phyloP scores from a whole-genome alignment of 108 stramenopile genomes.

The Discostella stelligeroides region DNA sequence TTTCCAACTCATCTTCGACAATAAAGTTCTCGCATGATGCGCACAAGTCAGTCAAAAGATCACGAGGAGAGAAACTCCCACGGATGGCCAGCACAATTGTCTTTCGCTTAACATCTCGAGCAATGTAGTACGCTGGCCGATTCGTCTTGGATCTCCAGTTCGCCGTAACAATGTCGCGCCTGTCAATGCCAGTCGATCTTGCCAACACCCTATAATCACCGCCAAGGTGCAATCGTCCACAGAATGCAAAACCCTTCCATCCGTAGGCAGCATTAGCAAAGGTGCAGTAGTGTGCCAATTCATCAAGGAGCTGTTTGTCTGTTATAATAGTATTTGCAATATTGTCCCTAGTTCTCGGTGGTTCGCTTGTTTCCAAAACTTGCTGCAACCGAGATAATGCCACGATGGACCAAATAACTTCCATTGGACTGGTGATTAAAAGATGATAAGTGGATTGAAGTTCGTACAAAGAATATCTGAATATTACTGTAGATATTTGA shows the following conservation, averaged over 20 bases:
- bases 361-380: no score
- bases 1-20: slow-evolving; percentile 43
- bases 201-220: slow-evolving; percentile 53
- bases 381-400: slow-evolving; percentile 52
- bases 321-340: slow-evolving; percentile 23
- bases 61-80: slow-evolving; percentile 69
- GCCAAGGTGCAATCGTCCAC: slow-evolving; percentile 57
- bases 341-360: no score
- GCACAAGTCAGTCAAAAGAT: slow-evolving; percentile 76
- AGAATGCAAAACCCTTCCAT: slow-evolving; percentile 67
- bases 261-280: slow-evolving; percentile 77
- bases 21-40: slow-evolving; percentile 61
- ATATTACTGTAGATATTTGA: no score
- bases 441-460: background rate
- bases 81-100: slow-evolving; percentile 62
- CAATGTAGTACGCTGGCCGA: slow-evolving; percentile 67
- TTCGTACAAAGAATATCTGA: no score
- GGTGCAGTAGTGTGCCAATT: slow-evolving; percentile 60
- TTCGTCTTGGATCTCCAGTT: slow-evolving; percentile 60
- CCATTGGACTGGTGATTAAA: slow-evolving; percentile 29
- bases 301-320: slow-evolving; percentile 51
- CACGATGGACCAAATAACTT: slow-evolving; percentile 44
- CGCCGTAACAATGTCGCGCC: slow-evolving; percentile 50
- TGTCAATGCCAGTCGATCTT: slow-evolving; percentile 54
- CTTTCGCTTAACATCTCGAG: slow-evolving; percentile 50